These are phyloP conservation scores for Xylaria sp. DNA, from an alignment of 2,329 filamentous ascomycete genomes.

Conservation along the genomic window DNA sequence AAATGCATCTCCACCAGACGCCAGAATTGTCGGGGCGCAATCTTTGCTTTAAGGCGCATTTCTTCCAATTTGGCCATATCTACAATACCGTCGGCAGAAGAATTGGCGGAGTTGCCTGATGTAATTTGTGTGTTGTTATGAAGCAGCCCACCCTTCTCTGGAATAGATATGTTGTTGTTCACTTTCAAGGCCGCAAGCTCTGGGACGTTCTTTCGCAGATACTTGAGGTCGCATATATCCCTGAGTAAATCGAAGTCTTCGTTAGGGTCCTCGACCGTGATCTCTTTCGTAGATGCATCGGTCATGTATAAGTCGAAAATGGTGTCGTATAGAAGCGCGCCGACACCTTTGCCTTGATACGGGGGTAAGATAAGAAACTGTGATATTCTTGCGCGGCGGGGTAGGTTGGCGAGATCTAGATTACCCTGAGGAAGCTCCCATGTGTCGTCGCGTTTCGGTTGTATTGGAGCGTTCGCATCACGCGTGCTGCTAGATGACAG, in stretches of 20 bases:
- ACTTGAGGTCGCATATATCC: constrained; percentile 73
- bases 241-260: constrained; percentile 82
- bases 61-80: constrained; percentile 60
- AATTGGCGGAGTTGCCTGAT: constrained; percentile 22
- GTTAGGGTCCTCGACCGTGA: constrained; percentile 94
- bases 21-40: constrained; percentile 76
- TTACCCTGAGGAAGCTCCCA: constrained; percentile 54
- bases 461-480: constrained; percentile 33
- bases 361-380: constrained; percentile 92
- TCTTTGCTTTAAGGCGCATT: constrained; percentile 69
- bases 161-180: constrained; percentile 57
- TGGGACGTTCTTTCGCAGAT: constrained; percentile 62
- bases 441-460: constrained; percentile 36
- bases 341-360: constrained; percentile 82
- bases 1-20: constrained; percentile 78
- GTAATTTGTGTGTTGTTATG: constrained; percentile 39
- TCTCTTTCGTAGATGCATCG: constrained; percentile 73
- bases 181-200: constrained; percentile 64
- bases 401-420: constrained; percentile 62
- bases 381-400: constrained; percentile 82
- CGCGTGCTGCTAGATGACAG: constrained; percentile 50
- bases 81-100: constrained; percentile 56
- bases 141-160: constrained; percentile 50
- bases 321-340: constrained; percentile 77
- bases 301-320: constrained; percentile 75